Evolutionary conservation across 192 early-diverging fungal species (phyloP).

Genomic region (Gigaspora rosea): DNA sequence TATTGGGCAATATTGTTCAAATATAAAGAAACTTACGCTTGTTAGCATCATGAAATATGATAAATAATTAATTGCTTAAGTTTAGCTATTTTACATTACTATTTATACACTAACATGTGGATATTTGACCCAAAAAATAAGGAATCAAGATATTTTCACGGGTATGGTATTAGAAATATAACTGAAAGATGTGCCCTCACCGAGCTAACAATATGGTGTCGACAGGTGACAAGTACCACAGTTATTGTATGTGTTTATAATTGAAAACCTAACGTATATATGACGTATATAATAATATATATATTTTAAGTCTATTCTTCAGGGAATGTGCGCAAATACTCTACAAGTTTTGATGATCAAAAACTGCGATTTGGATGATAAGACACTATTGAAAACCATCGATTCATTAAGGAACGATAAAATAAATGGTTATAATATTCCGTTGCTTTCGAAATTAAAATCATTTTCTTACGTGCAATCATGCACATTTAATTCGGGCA

Average conservation of each 20-base stretch:
- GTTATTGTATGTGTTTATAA: background rate
- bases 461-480: constrained; percentile 1
- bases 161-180: background rate
- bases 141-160: constrained; percentile 15
- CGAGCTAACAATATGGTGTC: constrained; percentile 6
- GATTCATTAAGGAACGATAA: too few relatives aligned
- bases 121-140: background rate
- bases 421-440: background rate
- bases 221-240: constrained; percentile 1
- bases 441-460: constrained; percentile 2
- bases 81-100: too few relatives aligned
- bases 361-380: constrained; percentile 10
- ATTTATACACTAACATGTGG: too few relatives aligned
- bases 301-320: background rate
- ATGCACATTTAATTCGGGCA: background rate
- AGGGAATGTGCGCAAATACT: background rate
- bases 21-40: background rate
- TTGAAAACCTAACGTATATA: background rate
- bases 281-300: background rate
- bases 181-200: constrained; percentile 4
- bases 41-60: background rate
- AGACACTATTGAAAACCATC: background rate
- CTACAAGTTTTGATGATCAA: background rate
- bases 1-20: background rate
- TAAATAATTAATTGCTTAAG: background rate